Percentiles rank a stretch among this genome's conserved stretches.
Conservation (phyloP, 352 stramenopile genomes). For the Pythium rhizo-oryzae region DNA sequence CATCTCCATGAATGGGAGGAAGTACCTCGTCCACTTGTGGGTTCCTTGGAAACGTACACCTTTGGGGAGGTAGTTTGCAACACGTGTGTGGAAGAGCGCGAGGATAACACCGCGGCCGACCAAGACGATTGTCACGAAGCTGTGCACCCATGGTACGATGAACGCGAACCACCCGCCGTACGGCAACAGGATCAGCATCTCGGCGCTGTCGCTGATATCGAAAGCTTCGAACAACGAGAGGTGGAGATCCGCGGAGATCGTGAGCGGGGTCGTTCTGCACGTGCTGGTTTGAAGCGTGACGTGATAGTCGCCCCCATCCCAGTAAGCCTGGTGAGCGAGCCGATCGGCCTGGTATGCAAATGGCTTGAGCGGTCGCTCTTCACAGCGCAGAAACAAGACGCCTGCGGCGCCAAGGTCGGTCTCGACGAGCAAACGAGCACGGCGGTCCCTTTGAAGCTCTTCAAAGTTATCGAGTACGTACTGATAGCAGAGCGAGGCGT, state of each 20-base stretch:
- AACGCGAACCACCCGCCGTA: slow-evolving; percentile 42
- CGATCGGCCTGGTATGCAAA: slow-evolving; percentile 65
- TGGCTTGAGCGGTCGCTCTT: slow-evolving; percentile 31
- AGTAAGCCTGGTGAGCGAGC: slow-evolving; percentile 54
- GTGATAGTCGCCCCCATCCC: slow-evolving; percentile 45
- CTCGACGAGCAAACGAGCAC: slow-evolving; percentile 36
- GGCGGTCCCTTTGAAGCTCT: slow-evolving; percentile 31
- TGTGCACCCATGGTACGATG: slow-evolving; percentile 41
- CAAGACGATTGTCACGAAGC: slow-evolving; percentile 43
- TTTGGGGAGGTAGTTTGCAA: slow-evolving; percentile 43
- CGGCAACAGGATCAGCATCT: slow-evolving; percentile 45
- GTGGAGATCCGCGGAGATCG: slow-evolving; percentile 35
- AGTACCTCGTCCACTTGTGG: slow-evolving; percentile 35
- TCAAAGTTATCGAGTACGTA: slow-evolving; percentile 56
- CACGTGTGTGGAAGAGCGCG: slow-evolving; percentile 39
- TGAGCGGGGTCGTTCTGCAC: slow-evolving; percentile 41
- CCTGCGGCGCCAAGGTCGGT: slow-evolving; percentile 42
- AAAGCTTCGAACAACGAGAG: slow-evolving; percentile 48
- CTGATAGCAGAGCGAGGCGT: slow-evolving; percentile 40
- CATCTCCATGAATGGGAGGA: slow-evolving; percentile 50
- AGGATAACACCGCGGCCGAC: slow-evolving; percentile 46
- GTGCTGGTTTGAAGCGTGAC: slow-evolving; percentile 55
- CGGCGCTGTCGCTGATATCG: slow-evolving; percentile 35
- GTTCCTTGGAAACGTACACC: slow-evolving; percentile 36
- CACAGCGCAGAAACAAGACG: slow-evolving; percentile 51